Base-by-base conservation (phyloP, 306 rosid genomes). In the Phaseolus lunatus region DNA sequence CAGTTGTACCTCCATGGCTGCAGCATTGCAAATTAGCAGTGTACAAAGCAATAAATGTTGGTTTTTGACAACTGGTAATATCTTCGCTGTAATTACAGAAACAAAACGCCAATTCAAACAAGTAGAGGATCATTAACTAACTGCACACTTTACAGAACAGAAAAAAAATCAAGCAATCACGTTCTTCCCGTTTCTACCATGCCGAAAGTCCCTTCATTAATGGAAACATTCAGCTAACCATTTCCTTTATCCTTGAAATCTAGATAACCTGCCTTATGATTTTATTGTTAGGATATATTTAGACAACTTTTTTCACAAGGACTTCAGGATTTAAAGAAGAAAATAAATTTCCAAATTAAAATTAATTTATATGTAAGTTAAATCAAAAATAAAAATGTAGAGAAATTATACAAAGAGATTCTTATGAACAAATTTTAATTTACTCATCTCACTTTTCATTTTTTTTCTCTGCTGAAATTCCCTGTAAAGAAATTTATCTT, bases 1-100 rank as follows among this genome's bases (percentile, higher is more conserved):
- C 18, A 61, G 77, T 3, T 31, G 44, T 77, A 84, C 88, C 81
- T 85, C 88, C 88, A 85, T 82, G 44, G 84, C 81, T 0, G 82
- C 88, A 7, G 88, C 88, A 78, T 85, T 85, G 81, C 88, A 82
- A 24, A 85, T 78, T 2, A 85, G 80, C 59, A 85, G 71, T 5
- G 86, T 85, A 24, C 88, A 85, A 18, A 85, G 88, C 84, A 85
- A 78, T n/a, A 82, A 74, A 58, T 85, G 88, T n/a, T 85, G 86
- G 72, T 80, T 85, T 70, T 31, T 85, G 39, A 85, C 88, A 69
- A 85, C 88, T 6, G 88, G 86, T 53, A 85, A 85, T 81, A 85
- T 85, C 75, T 70, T 85, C 26, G 29, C 88, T 85, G 86, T 3
- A 35, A 73, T 1, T 8, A 82, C 67, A 67, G 27, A 64, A 78